Percentiles rank a stretch among this genome's conserved stretches.
phyloP scores from a whole-genome alignment of 139 green algal species.

The Diplosphaera chodatii region DNA sequence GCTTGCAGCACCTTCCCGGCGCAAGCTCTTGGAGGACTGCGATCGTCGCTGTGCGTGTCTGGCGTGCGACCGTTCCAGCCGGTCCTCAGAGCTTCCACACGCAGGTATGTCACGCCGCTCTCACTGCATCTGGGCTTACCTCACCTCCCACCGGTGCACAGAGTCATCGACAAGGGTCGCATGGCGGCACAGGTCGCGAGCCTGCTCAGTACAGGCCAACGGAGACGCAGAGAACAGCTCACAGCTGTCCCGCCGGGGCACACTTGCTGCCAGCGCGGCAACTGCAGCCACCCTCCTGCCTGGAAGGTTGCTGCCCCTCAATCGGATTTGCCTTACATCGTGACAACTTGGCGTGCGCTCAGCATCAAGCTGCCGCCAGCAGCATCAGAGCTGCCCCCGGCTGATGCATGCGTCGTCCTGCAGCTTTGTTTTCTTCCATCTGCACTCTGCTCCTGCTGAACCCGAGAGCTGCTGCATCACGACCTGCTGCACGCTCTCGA shows the following conservation, averaged over 20 bases:
- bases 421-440: too few relatives aligned
- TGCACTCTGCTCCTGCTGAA: too few relatives aligned
- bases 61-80: not conserved
- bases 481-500: too few relatives aligned
- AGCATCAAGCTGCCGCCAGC: too few relatives aligned
- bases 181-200: not conserved
- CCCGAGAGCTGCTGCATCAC: too few relatives aligned
- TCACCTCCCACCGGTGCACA: too few relatives aligned
- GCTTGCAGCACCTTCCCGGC: not conserved
- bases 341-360: too few relatives aligned
- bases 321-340: too few relatives aligned
- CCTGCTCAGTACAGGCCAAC: not conserved
- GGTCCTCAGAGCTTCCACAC: not conserved
- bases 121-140: too few relatives aligned
- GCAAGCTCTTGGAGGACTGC: not conserved
- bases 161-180: not conserved
- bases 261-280: not conserved
- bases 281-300: not conserved
- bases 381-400: too few relatives aligned
- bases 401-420: too few relatives aligned
- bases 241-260: not conserved
- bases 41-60: not conserved
- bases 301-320: not conserved
- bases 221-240: not conserved
- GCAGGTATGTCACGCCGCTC: not conserved